Evolutionary conservation across 2,329 filamentous ascomycete genomes (phyloP), one percentile per base, ranked within the genome.

Genomic region (Monosporascus sp.): DNA sequence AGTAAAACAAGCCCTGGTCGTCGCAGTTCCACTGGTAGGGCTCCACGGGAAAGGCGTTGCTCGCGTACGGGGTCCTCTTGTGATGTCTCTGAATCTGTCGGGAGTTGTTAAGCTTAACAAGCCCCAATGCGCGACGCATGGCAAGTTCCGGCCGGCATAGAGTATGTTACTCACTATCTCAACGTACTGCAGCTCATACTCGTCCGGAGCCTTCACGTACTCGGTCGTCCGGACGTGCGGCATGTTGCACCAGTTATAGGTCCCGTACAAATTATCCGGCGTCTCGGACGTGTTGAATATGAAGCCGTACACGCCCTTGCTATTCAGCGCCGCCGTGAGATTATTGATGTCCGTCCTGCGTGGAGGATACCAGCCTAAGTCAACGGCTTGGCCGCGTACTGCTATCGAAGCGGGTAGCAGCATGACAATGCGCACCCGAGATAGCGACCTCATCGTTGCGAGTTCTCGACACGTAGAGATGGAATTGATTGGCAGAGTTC

Each of bases 221-320:
- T 89, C 86, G 15, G 70, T 69, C 22, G 68, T 71, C 34, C 88
- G 79, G n/a, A 89, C 86, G 70, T 93, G 90, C 1, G 90, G 89
- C 88, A 94, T 94, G 64, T 94, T 92, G 70, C 89, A 94, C 78
- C 79, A 93, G 68, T 93, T 90, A 70, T 92, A 92, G 1, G 72
- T 77, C 6, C 83, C 82, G 68, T 88, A 86, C 38, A 74, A 60
- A 1, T 69, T 64, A 51, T 76, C 71, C 0, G 87, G 81, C 0
- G 81, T 80, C 1, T 71, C 59, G 1, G 86, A 89, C 36, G 79
- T 78, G 63, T 90, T 84, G 71, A 85, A 94, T 18, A 89, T 77
- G 65, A 90, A 92, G 2, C 86, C 88, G 66, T 90, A 85, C 0
- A 84, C 78, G 1, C 86, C 89, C 2, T 76, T 72, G 7, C 78